Evolutionary conservation across 768 basidiomycete species (phyloP), one percentile per base, ranked within the genome.

Genomic region (Termitomyces sp.): DNA sequence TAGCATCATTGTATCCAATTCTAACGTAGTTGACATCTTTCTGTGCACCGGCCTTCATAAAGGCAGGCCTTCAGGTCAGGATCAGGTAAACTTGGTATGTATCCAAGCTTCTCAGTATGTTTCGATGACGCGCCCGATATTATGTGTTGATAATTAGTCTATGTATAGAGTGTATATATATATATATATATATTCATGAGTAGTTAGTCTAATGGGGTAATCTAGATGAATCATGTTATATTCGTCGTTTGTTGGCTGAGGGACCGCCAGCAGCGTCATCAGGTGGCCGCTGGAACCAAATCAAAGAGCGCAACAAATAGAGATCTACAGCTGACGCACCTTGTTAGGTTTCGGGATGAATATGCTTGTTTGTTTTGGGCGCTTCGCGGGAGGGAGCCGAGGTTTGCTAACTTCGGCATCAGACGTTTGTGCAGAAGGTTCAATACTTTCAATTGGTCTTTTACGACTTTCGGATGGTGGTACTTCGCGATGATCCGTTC

Each of bases 301-400:
- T 62, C 16, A 47, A 37, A 4, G 32, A 30, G 32, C n/a, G n/a
- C n/a, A 22, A 12, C 12, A 39, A 5, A 46, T 5, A 6, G n/a
- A 22, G 5, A 18, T 18, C 13, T 16, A 30, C 34, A 16, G 22
- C 30, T 32, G 43, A 39, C 45, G 36, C 62, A 62, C 64, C 64
- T 60, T 67, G 67, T 82, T 84, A 27, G 56, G 44, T 65, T 82
- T 88, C 1, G 87, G 87, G 56, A 89, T 88, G 67, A 89, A 89
- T 55, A 88, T 70, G 39, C 60, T 77, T 0, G 75, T 72, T 63
- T 73, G 73, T 60, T 80, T 80, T 24, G 71, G 70, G 16, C 73
- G 76, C 56, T 79, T 78, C 37, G 69, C 62, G 32, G 65, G 67
- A 36, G 68, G 70, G n/a, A 56, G 62, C 22, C 53, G 39, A 44